phyloP scores from a whole-genome alignment of 805 yeast genomes.

The Maudiozyma pseudohumilis region DNA sequence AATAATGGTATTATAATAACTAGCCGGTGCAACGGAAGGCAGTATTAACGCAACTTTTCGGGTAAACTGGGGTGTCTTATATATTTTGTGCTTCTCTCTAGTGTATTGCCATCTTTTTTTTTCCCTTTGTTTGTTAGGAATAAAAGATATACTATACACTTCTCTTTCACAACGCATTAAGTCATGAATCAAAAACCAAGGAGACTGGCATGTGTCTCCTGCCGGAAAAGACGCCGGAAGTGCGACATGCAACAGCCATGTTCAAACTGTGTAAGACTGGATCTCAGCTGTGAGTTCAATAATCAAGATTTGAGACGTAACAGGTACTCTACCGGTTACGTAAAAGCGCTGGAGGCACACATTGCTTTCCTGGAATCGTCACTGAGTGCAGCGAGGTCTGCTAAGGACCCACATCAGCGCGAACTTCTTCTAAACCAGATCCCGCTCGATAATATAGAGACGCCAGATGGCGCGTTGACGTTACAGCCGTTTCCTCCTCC shows the following conservation, averaged over 20 bases:
- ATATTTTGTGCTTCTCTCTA: too few relatives aligned
- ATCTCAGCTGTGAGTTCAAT: conserved; percentile 35
- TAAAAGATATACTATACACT: too few relatives aligned
- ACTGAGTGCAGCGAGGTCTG: conserved; percentile 7
- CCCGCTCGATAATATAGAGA: conserved; percentile 4
- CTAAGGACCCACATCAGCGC: conserved; percentile 7
- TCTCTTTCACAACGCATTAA: too few relatives aligned
- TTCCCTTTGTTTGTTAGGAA: too few relatives aligned
- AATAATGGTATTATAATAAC: too few relatives aligned
- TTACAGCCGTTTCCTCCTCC: neutral
- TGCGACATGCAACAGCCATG: conserved; percentile 41
- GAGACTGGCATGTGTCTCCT: conserved; percentile 15
- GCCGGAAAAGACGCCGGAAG: conserved; percentile 29
- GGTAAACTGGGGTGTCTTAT: too few relatives aligned
- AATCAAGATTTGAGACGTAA: conserved; percentile 37
- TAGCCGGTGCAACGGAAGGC: too few relatives aligned
- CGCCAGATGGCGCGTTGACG: neutral
- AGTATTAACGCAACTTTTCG: too few relatives aligned
- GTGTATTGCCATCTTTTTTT: too few relatives aligned
- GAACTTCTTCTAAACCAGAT: conserved; percentile 5
- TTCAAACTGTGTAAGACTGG: conserved; percentile 33
- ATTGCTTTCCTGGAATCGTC: conserved; percentile 15
- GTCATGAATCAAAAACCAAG: conserved; percentile 2
- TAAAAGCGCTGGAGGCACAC: conserved; percentile 30
- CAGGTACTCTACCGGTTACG: conserved; percentile 38